These are phyloP conservation scores for Leucocoprinus sp. DNA, from an alignment of 768 basidiomycete species.

Conservation along the genomic window DNA sequence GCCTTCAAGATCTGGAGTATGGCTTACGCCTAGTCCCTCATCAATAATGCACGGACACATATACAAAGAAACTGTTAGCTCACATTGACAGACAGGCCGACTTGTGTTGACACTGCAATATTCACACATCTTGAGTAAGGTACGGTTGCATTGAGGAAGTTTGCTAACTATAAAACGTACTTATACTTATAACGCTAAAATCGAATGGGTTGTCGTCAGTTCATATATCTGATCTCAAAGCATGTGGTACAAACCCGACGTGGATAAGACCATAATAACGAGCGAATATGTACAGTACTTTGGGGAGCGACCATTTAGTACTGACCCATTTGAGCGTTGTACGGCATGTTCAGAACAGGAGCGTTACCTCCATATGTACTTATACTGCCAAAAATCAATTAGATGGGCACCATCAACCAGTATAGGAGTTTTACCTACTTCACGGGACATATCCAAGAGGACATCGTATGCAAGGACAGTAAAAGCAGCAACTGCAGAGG, in stretches of 20 bases:
- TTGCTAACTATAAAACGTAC: background rate
- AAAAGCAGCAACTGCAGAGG: background rate
- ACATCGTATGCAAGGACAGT: background rate
- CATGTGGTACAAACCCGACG: background rate
- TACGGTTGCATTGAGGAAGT: background rate
- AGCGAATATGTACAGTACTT: background rate
- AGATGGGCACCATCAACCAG: background rate
- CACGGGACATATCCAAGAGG: background rate
- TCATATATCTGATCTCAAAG: background rate
- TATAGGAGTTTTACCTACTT: background rate
- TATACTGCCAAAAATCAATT: background rate
- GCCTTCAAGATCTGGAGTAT: background rate
- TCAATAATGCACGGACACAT: background rate
- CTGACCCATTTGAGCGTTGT: background rate
- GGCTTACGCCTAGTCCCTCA: background rate
- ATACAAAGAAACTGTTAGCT: background rate
- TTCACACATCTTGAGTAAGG: background rate
- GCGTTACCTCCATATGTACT: conserved; percentile 2
- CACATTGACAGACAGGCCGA: background rate
- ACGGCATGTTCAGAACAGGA: background rate
- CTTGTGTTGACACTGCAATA: background rate
- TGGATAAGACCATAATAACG: conserved; percentile 1
- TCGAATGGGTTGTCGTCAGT: background rate
- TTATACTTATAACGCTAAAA: background rate
- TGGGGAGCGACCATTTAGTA: background rate